These are phyloP conservation scores for Bidens hawaiensis DNA, from an alignment of 140 eudicot genomes.

Conservation along the genomic window DNA sequence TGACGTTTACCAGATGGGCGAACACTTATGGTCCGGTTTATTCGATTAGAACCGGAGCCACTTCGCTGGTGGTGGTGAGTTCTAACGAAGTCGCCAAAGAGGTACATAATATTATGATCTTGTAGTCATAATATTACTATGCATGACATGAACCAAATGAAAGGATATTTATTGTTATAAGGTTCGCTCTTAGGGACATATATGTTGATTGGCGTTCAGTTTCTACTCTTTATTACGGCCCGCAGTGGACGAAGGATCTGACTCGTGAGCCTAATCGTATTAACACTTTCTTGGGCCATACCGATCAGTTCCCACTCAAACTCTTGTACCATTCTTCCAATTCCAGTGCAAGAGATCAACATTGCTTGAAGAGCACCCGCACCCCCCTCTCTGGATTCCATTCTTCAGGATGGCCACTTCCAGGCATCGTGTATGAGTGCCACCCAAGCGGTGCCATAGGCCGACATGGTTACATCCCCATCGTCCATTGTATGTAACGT, in stretches of 20 bases:
- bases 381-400: slow-evolving; percentile 79
- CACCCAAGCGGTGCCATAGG: no score
- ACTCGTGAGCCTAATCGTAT: slow-evolving; percentile 65
- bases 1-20: slow-evolving; percentile 72
- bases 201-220: no score
- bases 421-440: no score
- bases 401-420: slow-evolving; percentile 59
- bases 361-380: slow-evolving; percentile 83
- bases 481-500: no score
- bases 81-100: slow-evolving; percentile 66
- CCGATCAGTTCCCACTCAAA: slow-evolving; percentile 68
- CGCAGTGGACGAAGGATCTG: slow-evolving; percentile 63
- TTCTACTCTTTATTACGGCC: slow-evolving; percentile 47
- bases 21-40: slow-evolving; percentile 75
- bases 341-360: slow-evolving; percentile 45
- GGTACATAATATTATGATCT: no score
- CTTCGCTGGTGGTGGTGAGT: slow-evolving; percentile 57
- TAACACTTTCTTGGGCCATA: slow-evolving; percentile 55
- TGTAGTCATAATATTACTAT: no score
- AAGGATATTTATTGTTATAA: no score
- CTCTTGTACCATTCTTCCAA: slow-evolving; percentile 76
- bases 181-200: no score
- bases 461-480: no score
- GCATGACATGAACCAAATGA: no score
- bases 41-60: slow-evolving; percentile 65